Evolutionary conservation across 208 protist genomes (phyloP).

Genomic region (Leishmania major): DNA sequence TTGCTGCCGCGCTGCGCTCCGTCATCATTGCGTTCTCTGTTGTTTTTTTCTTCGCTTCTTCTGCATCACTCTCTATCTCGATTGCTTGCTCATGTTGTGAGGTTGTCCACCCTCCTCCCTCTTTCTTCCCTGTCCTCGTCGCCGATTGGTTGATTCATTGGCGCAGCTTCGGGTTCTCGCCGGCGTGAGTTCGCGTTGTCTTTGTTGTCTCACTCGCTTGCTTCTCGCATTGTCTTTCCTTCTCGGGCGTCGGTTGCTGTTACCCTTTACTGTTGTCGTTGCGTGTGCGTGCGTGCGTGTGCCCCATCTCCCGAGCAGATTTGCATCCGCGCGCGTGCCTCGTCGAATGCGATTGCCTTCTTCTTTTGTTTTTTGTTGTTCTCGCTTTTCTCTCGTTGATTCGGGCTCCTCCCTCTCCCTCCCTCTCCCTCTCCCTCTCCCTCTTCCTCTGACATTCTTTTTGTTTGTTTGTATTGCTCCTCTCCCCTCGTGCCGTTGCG

Average conservation of each 20-base stretch:
- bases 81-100: slow-evolving; percentile 5
- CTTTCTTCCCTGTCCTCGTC: neutral
- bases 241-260: neutral
- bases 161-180: neutral
- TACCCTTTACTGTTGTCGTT: neutral
- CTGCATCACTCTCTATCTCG: neutral
- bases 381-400: no score
- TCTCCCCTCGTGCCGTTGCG: no score
- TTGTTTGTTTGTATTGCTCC: neutral
- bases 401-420: neutral
- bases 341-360: neutral
- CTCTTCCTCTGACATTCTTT: neutral
- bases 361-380: no score
- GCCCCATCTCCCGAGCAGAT: neutral
- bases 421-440: neutral
- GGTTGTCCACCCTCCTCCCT: neutral
- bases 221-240: neutral
- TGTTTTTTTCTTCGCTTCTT: neutral
- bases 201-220: neutral
- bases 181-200: neutral
- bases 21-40: neutral
- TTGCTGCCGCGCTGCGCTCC: neutral
- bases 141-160: neutral
- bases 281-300: slow-evolving; percentile 9
- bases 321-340: neutral